A percentile compares a stretch with the other conserved stretches of the same genome.
Evolutionary conservation across 1,139 yeast genomes (phyloP).

Genomic region (Yamadazyma spencermartinsiae): DNA sequence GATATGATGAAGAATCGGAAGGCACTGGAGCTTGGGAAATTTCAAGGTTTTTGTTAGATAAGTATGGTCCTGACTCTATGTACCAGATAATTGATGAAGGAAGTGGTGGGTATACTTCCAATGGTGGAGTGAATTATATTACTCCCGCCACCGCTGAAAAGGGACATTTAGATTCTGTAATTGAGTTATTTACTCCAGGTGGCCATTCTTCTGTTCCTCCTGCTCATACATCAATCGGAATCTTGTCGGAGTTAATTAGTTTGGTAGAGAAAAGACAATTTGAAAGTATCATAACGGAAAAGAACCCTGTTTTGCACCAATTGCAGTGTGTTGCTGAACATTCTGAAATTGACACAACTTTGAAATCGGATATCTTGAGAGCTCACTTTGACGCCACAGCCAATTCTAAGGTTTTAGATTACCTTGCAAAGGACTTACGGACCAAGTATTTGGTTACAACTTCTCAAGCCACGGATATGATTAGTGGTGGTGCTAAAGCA

Average conservation of each 20-base stretch:
- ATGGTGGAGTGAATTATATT: constrained; percentile 51
- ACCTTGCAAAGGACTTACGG: constrained; percentile 20
- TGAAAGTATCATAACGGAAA: constrained; percentile 33
- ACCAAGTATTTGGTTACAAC: constrained; percentile 54
- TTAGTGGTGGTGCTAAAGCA: constrained; percentile 67
- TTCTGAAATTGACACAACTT: constrained; percentile 25
- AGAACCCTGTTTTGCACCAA: constrained; percentile 42
- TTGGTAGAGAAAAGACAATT: constrained; percentile 39
- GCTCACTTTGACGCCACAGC: constrained; percentile 43
- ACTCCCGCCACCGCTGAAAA: constrained; percentile 55
- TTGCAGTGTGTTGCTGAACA: constrained; percentile 49
- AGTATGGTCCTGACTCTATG: constrained; percentile 42
- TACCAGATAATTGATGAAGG: constrained; percentile 51
- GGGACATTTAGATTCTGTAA: constrained; percentile 40
- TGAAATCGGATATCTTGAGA: constrained; percentile 38
- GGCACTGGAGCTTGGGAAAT: constrained; percentile 41
- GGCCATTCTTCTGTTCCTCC: constrained; percentile 54
- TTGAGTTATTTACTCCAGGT: constrained; percentile 44
- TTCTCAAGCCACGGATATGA: constrained; percentile 65
- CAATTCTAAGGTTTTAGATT: constrained; percentile 39
- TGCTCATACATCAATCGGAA: constrained; percentile 48
- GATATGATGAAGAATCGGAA: constrained; percentile 49
- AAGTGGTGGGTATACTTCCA: constrained; percentile 29
- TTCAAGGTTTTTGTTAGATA: constrained; percentile 26
- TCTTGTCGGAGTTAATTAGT: constrained; percentile 39